Percentiles rank a stretch among this genome's conserved stretches.
phyloP scores from a whole-genome alignment of 2,329 filamentous ascomycete species.

The Sporothrix dimorphospora region DNA sequence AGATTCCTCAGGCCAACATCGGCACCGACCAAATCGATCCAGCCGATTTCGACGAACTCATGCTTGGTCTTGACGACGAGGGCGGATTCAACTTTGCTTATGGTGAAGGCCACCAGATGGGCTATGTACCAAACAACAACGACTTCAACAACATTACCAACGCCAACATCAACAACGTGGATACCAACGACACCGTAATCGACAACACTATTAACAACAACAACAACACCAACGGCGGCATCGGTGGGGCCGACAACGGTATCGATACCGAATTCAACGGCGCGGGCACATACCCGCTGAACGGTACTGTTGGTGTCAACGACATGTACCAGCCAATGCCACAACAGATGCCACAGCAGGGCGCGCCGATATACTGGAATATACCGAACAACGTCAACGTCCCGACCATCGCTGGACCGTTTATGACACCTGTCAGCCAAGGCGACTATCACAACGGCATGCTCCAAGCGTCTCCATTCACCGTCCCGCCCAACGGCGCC shows the following conservation, averaged over 20 bases:
- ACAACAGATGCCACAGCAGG: constrained; percentile 11
- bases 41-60: constrained; percentile 19
- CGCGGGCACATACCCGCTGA: not conserved
- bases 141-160: constrained; percentile 7
- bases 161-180: constrained; percentile 17
- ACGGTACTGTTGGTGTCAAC: not conserved
- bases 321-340: not conserved
- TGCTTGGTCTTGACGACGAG: constrained; percentile 22
- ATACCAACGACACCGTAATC: not conserved
- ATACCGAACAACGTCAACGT: constrained; percentile 17
- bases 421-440: constrained; percentile 22
- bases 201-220: not conserved
- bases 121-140: constrained; percentile 5
- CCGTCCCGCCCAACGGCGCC: not conserved
- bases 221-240: not conserved
- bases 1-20: not conserved
- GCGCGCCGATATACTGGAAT: constrained; percentile 10
- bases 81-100: constrained; percentile 26
- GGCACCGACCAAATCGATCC: not conserved
- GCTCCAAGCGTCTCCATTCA: constrained; percentile 2
- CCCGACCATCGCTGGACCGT: constrained; percentile 20
- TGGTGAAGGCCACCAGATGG: not conserved
- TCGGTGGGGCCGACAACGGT: not conserved
- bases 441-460: constrained; percentile 15
- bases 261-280: not conserved